These are phyloP conservation scores for Glycine soja DNA, from an alignment of 306 rosid species.

Conservation along the genomic window DNA sequence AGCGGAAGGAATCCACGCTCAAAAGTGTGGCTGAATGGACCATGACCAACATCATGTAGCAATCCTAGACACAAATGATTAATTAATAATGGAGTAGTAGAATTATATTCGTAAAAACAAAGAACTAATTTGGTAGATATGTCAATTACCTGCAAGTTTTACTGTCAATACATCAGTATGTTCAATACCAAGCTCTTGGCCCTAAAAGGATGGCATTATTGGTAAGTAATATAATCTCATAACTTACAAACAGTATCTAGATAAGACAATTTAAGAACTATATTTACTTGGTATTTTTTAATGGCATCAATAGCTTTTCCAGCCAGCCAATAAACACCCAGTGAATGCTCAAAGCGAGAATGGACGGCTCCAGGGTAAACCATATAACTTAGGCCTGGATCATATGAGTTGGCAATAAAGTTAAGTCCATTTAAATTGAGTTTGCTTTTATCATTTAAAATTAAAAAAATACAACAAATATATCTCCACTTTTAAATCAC, in stretches of 20 bases:
- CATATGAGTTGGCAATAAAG: conserved; percentile 26
- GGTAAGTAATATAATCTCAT: conserved; percentile 39
- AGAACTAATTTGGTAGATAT: conserved; percentile 28
- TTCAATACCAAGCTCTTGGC: conserved; percentile 57
- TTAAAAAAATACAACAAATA: neutral
- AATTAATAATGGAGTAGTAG: conserved; percentile 24
- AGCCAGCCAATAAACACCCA: conserved; percentile 66
- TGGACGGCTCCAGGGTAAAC: conserved; percentile 68
- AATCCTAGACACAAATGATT: conserved; percentile 47
- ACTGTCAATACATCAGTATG: conserved; percentile 51
- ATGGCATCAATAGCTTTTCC: conserved; percentile 57
- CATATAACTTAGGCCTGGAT: conserved; percentile 57
- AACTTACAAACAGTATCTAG: conserved; percentile 23
- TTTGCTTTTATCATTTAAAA: neutral
- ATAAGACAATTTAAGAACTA: neutral
- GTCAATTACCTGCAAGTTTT: conserved; percentile 62
- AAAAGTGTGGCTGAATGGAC: conserved; percentile 66
- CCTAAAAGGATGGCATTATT: conserved; percentile 46
- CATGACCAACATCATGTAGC: conserved; percentile 69
- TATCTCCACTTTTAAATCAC: too few relatives aligned
- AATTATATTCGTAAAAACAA: conserved; percentile 39
- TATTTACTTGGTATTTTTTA: conserved; percentile 53
- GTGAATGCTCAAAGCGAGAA: conserved; percentile 65
- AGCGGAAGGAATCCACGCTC: conserved; percentile 59
- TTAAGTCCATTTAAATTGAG: conserved; percentile 15